Conservation (phyloP, 2,329 filamentous ascomycete species). For the Elsinoe australis region DNA sequence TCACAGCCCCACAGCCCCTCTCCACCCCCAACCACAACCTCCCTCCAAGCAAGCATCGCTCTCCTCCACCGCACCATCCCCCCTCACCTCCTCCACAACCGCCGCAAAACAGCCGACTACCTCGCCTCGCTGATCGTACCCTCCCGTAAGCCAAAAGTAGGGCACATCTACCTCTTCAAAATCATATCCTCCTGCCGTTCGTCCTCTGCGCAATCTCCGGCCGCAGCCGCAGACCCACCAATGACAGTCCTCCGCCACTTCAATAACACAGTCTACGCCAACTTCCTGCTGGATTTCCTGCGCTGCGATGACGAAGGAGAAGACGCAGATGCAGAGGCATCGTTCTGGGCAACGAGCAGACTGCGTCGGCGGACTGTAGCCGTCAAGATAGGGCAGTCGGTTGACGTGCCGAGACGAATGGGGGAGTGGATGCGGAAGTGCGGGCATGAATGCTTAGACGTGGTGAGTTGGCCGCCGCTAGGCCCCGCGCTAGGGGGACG, state of each 20-base stretch:
- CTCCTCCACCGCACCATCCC: slow-evolving; percentile 48
- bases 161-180: slow-evolving; percentile 92
- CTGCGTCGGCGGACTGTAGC: slow-evolving; percentile 32
- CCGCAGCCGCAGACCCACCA: too few relatives aligned
- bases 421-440: slow-evolving; percentile 92
- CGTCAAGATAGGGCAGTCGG: slow-evolving; percentile 57
- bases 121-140: slow-evolving; percentile 66
- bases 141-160: slow-evolving; percentile 57
- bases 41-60: background rate
- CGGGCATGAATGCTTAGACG: slow-evolving; percentile 66
- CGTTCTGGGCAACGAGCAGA: too few relatives aligned
- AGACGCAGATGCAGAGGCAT: too few relatives aligned
- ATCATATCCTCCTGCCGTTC: too few relatives aligned
- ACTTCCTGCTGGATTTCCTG: too few relatives aligned
- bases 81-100: slow-evolving; percentile 54
- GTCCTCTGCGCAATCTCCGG: too few relatives aligned
- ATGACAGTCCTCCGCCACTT: too few relatives aligned
- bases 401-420: slow-evolving; percentile 81
- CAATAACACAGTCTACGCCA: too few relatives aligned
- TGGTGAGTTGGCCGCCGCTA: slow-evolving; percentile 59
- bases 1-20: too few relatives aligned
- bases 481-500: background rate
- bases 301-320: too few relatives aligned
- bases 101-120: slow-evolving; percentile 63
- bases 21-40: background rate